Conservation (phyloP, 805 yeast genomes). For the Starmerella apis region DNA sequence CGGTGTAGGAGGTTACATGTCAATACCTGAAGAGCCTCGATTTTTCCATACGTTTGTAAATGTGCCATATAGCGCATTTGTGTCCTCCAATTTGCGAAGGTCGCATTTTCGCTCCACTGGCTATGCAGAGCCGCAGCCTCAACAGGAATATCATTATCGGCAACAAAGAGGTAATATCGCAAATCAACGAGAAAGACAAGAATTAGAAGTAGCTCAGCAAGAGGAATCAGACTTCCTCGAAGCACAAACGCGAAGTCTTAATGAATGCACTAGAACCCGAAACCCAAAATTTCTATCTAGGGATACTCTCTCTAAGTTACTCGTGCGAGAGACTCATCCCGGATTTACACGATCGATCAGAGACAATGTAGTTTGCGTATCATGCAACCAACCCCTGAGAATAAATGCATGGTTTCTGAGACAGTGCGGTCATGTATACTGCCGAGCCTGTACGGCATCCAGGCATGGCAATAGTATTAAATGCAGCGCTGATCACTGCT, state of each 20-base stretch:
- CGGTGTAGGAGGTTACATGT: background rate
- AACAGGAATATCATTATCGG: background rate
- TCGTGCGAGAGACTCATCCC: background rate
- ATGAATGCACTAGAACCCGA: background rate
- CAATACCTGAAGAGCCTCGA: background rate
- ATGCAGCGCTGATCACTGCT: background rate
- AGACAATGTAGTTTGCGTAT: background rate
- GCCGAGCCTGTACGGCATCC: constrained; percentile 5
- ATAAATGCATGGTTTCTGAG: constrained; percentile 3
- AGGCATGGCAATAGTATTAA: background rate
- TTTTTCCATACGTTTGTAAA: background rate
- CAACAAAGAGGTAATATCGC: background rate
- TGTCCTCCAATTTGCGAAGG: background rate
- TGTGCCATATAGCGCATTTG: background rate
- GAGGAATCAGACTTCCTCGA: background rate
- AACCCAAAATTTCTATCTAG: background rate
- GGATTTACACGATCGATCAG: background rate
- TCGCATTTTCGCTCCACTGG: background rate
- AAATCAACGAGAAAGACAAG: background rate
- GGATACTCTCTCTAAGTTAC: background rate
- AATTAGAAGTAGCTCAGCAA: background rate
- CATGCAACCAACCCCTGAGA: background rate
- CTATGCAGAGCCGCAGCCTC: background rate
- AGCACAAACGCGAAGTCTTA: background rate
- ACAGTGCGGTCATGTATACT: constrained; percentile 15